Percentiles rank a stretch among this genome's conserved stretches.
These are phyloP conservation scores for Cercospora berteroae DNA, from an alignment of 2,329 filamentous ascomycete genomes.

Conservation along the genomic window DNA sequence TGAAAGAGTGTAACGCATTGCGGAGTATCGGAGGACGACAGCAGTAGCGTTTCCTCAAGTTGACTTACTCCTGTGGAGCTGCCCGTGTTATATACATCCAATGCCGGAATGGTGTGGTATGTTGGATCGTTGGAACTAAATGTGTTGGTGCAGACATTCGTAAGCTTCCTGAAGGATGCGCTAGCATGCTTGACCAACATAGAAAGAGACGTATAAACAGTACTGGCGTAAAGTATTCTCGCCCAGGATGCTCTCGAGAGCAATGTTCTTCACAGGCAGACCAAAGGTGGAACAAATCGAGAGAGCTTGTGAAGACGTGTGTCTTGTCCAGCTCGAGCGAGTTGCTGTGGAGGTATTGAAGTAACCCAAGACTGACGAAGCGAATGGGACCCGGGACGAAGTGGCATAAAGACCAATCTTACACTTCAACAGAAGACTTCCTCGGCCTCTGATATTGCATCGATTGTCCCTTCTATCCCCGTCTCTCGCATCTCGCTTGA, in stretches of 20 bases:
- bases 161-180: background rate
- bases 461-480: slow-evolving; percentile 19
- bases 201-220: background rate
- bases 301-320: background rate
- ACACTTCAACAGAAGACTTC: too few relatives aligned
- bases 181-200: background rate
- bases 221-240: background rate
- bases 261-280: background rate
- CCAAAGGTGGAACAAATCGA: background rate
- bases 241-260: background rate
- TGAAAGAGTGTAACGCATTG: background rate
- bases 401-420: background rate
- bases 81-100: background rate
- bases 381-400: background rate
- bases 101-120: background rate
- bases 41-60: background rate
- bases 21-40: background rate
- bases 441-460: slow-evolving; percentile 9
- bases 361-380: background rate
- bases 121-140: background rate
- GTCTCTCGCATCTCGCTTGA: slow-evolving; percentile 3
- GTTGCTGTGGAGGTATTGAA: background rate
- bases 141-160: background rate
- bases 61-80: background rate
- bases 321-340: background rate